A percentile compares a stretch with the other conserved stretches of the same genome.
Evolutionary conservation across 106 monocot genomes (phyloP).

Genomic region (Acanthochlamys bracteata): DNA sequence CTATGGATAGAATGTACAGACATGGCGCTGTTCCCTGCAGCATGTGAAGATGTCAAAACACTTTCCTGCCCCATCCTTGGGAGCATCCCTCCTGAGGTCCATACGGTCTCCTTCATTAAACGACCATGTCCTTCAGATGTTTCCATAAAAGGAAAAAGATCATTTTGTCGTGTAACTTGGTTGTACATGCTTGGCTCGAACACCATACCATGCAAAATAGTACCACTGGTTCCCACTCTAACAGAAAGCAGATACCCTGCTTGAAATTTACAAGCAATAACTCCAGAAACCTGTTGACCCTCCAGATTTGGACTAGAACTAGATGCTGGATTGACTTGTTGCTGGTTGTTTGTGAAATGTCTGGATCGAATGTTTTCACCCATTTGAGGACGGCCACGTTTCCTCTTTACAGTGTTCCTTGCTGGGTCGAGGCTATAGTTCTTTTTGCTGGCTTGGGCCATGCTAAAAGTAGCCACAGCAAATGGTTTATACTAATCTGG

Average conservation of each 20-base stretch:
- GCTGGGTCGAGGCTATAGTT: neutral
- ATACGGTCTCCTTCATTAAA: no score
- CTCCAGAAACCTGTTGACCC: slow-evolving; percentile 10
- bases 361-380: neutral
- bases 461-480: neutral
- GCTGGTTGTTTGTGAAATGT: neutral
- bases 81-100: neutral
- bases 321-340: neutral
- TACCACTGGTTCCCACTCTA: neutral
- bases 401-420: slow-evolving; percentile 1
- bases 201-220: slow-evolving; percentile 8
- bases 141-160: slow-evolving; percentile 2
- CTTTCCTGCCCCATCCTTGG: neutral
- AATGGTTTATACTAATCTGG: neutral
- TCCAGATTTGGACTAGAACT: slow-evolving; percentile 1
- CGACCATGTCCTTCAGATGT: neutral
- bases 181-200: slow-evolving; percentile 1
- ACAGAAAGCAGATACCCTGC: slow-evolving; percentile 5
- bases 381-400: slow-evolving; percentile 10
- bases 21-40: neutral
- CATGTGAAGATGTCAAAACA: neutral
- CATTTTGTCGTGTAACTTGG: slow-evolving; percentile 6
- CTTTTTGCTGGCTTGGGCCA: slow-evolving; percentile 1
- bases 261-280: neutral
- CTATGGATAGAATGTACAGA: neutral